These are phyloP conservation scores for Davidsoniella australis DNA, from an alignment of 2,329 filamentous ascomycete species.

Conservation along the genomic window DNA sequence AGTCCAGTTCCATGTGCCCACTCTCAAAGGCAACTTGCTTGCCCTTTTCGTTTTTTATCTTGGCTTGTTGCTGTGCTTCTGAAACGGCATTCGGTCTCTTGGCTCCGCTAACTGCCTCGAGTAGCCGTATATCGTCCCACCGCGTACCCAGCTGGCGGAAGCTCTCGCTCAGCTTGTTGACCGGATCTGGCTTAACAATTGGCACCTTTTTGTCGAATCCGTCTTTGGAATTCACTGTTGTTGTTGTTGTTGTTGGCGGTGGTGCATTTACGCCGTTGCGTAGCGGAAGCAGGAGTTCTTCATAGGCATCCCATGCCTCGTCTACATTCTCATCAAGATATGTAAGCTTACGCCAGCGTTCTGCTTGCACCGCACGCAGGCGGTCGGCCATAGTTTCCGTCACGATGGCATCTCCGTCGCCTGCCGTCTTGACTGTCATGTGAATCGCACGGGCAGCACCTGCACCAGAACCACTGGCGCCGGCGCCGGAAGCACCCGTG, in stretches of 20 bases:
- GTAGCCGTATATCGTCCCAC: conserved; percentile 10
- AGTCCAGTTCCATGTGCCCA: conserved; percentile 8
- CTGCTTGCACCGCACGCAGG: conserved; percentile 61
- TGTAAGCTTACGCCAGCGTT: conserved; percentile 62
- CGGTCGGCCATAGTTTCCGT: conserved; percentile 59
- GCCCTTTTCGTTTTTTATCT: conserved; percentile 5
- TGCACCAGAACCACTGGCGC: conserved; percentile 21
- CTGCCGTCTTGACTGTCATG: conserved; percentile 67
- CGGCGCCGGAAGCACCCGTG: conserved; percentile 19
- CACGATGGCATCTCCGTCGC: conserved; percentile 46
- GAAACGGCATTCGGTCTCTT: conserved; percentile 7
- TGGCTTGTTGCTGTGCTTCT: background rate
- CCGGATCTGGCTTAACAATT: conserved; percentile 13
- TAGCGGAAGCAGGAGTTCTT: conserved; percentile 42
- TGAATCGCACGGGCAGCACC: conserved; percentile 58
- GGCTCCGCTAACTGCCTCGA: conserved; percentile 10
- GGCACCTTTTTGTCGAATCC: conserved; percentile 7
- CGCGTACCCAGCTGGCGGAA: conserved; percentile 7
- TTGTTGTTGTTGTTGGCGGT: background rate
- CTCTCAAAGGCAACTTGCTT: conserved; percentile 5
- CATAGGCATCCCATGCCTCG: conserved; percentile 59
- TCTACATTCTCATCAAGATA: conserved; percentile 71
- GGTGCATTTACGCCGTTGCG: conserved; percentile 9
- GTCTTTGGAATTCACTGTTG: background rate
- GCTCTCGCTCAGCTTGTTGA: conserved; percentile 6